phyloP scores from a whole-genome alignment of 495 filamentous ascomycete species.

The Polyplosphaeria fusca region DNA sequence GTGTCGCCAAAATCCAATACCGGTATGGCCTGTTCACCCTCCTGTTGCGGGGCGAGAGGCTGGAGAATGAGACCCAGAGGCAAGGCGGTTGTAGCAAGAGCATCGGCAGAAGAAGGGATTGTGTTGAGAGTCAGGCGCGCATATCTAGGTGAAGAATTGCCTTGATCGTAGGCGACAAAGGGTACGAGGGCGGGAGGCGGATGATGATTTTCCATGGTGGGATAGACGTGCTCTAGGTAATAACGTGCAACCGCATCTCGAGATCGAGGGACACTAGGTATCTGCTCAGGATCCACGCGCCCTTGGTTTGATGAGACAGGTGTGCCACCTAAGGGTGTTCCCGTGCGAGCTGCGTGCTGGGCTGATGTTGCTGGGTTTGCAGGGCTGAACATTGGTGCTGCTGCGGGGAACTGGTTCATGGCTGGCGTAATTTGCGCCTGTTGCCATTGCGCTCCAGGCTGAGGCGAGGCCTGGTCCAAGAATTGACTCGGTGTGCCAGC shows the following conservation, averaged over 20 bases:
- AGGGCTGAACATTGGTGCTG: constrained; percentile 57
- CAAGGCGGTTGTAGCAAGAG: constrained; percentile 71
- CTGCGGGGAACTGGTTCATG: constrained; percentile 59
- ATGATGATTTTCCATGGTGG: constrained; percentile 87
- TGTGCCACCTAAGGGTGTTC: constrained; percentile 30
- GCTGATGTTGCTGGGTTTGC: constrained; percentile 50
- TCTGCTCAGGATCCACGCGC: constrained; percentile 84
- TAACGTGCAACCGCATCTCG: constrained; percentile 77
- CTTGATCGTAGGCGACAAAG: constrained; percentile 90
- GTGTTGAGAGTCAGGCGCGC: constrained; percentile 87
- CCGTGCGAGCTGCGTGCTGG: constrained; percentile 56
- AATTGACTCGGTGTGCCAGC: constrained; percentile 62
- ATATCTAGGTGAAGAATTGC: constrained; percentile 93
- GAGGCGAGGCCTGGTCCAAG: constrained; percentile 52
- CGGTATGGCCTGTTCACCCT: constrained; percentile 83
- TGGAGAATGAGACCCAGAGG: constrained; percentile 88
- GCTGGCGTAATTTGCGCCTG: constrained; percentile 54
- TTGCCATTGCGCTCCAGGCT: constrained; percentile 43
- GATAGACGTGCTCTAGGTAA: constrained; percentile 82
- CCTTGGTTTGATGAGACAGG: constrained; percentile 57
- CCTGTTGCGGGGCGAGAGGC: constrained; percentile 76
- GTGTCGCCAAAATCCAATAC: constrained; percentile 92
- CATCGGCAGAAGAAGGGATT: constrained; percentile 79
- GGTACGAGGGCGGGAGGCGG: constrained; percentile 87
- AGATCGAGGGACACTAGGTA: constrained; percentile 84